Percentiles rank a stretch among this genome's conserved stretches.
Conservation (phyloP, 805 yeast species). For the Wickerhamomyces xylosicus region DNA sequence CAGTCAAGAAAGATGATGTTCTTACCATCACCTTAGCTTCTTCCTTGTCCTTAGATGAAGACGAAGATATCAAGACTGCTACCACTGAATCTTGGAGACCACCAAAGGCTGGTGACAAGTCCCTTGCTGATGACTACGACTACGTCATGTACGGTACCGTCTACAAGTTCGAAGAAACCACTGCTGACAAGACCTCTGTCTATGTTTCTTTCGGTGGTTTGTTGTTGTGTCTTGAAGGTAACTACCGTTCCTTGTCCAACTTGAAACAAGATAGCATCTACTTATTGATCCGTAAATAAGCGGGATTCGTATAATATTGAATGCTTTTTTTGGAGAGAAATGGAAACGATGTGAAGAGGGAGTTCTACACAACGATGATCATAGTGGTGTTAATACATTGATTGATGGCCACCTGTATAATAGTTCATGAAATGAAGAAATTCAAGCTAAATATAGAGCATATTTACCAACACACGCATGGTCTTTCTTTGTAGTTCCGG, state of each 20-base stretch:
- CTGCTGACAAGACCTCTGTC: conserved; percentile 56
- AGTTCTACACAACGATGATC: background rate
- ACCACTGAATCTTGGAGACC: conserved; percentile 37
- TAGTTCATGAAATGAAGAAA: background rate
- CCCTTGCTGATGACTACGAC: conserved; percentile 93
- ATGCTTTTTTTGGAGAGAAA: background rate
- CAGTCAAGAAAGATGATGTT: conserved; percentile 65
- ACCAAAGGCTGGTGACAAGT: conserved; percentile 72
- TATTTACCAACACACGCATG: background rate
- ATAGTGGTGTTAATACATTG: too few relatives aligned
- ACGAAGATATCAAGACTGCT: conserved; percentile 33
- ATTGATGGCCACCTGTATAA: background rate
- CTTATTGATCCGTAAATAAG: conserved; percentile 63
- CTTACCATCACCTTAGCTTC: conserved; percentile 83
- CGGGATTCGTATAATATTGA: background rate
- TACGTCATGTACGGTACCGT: conserved; percentile 98
- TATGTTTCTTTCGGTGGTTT: conserved; percentile 95
- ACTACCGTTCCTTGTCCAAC: conserved; percentile 76
- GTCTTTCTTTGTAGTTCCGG: too few relatives aligned
- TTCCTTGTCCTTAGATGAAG: conserved; percentile 45
- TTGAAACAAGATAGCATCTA: conserved; percentile 93
- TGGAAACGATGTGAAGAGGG: too few relatives aligned
- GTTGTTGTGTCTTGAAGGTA: conserved; percentile 88
- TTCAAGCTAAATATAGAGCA: background rate
- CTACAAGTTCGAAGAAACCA: conserved; percentile 88